Evolutionary conservation across 306 rosid genomes (phyloP).

Genomic region (Trichosanthes truncata): DNA sequence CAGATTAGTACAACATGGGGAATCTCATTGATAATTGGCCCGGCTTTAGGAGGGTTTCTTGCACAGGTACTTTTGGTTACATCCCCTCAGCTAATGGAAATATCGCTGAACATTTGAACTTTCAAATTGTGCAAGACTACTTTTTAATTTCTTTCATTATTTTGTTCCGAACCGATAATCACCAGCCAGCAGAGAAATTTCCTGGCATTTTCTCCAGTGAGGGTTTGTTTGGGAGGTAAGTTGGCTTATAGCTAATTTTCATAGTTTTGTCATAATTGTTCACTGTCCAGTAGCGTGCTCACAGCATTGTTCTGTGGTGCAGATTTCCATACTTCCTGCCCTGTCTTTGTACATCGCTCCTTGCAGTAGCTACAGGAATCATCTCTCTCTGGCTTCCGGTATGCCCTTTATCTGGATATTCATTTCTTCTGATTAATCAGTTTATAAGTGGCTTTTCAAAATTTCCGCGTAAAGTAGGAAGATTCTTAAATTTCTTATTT

Average conservation of each 20-base stretch:
- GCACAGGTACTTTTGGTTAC: conserved; percentile 56
- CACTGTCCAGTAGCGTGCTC: background rate
- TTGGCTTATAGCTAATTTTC: background rate
- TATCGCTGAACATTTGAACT: conserved; percentile 5
- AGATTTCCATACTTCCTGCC: conserved; percentile 56
- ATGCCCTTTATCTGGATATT: conserved; percentile 5
- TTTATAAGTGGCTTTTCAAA: background rate
- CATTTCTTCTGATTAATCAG: background rate
- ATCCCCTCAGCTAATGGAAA: background rate
- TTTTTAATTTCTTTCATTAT: background rate
- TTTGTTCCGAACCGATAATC: background rate
- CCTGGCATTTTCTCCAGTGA: conserved; percentile 49
- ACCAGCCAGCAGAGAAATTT: conserved; percentile 74
- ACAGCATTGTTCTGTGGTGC: conserved; percentile 1
- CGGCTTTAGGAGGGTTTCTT: conserved; percentile 81
- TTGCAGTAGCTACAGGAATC: conserved; percentile 20
- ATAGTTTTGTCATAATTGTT: background rate
- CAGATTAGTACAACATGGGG: conserved; percentile 84
- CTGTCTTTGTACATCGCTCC: conserved; percentile 27
- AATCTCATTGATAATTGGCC: conserved; percentile 68
- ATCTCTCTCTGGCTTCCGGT: conserved; percentile 43
- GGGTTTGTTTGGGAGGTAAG: conserved; percentile 74
- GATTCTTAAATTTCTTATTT: background rate
- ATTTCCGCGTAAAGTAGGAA: background rate
- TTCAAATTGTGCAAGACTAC: background rate